These are phyloP conservation scores for Picea sitchensis DNA, from an alignment of 75 land plant species.

Conservation along the genomic window DNA sequence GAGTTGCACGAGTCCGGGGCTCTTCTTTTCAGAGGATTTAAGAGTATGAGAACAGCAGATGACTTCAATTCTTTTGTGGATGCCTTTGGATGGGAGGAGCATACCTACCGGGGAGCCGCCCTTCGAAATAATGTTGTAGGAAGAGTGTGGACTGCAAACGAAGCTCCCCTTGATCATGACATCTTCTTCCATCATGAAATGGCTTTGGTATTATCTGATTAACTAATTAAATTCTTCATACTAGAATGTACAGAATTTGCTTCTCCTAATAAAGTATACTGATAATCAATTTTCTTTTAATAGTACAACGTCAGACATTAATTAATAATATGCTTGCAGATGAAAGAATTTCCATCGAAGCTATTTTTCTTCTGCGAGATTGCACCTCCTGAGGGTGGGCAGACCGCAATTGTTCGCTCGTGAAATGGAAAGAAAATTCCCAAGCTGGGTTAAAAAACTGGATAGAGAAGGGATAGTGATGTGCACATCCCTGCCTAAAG, in stretches of 20 bases:
- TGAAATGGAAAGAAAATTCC: constrained; percentile 17
- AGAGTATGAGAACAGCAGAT: constrained; percentile 8
- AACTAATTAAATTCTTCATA: no score
- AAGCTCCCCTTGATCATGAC: constrained; percentile 25
- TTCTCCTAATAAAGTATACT: background rate
- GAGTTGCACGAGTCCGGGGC: constrained; percentile 33
- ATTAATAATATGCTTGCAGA: constrained; percentile 4
- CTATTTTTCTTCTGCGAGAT: constrained; percentile 28
- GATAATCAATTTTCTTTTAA: background rate
- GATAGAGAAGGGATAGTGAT: constrained; percentile 15
- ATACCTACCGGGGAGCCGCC: constrained; percentile 35
- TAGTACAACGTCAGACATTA: background rate
- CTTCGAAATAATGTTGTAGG: constrained; percentile 21
- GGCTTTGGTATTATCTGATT: constrained; percentile 22
- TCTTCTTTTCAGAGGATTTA: constrained; percentile 41
- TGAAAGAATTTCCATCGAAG: constrained; percentile 25
- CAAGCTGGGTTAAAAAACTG: constrained; percentile 13
- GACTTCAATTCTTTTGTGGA: constrained; percentile 36
- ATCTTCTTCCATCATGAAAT: constrained; percentile 57
- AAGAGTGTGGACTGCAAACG: constrained; percentile 44
- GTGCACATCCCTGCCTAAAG: constrained; percentile 13
- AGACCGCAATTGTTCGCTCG: constrained; percentile 25
- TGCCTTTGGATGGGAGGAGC: constrained; percentile 39
- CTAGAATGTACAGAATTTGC: background rate
- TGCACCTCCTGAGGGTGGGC: constrained; percentile 31